Base-by-base conservation (phyloP, 1,284 basidiomycete species). In the Leccinum pachyderme region DNA sequence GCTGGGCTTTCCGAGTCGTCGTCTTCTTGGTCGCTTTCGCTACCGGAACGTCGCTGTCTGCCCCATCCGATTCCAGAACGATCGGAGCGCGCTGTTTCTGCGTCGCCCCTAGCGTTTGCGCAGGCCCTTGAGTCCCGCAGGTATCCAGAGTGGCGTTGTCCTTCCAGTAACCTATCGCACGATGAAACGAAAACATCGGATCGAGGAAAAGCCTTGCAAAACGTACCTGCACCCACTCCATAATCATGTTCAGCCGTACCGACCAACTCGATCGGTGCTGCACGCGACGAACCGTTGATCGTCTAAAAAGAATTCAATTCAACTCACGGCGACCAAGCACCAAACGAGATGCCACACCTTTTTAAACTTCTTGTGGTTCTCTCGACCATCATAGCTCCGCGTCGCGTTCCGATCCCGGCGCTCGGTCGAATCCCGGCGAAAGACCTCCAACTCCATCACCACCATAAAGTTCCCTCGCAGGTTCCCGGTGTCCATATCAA, bases 331-430 rank as follows among this genome's bases (percentile, higher is more conserved):
- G 5, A 22, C 18, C 24, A 33, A 37, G 43, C 27, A 49, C 35
- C 43, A 7, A 35, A 35, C 33, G 15, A 39, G 32, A 18, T 18
- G 2, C 66, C 77, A 45, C 28, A 86, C 91, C 82, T 86, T 87
- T 63, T 86, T 91, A 68, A 95, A 95, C 73, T 90, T 94, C 71
- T 95, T 95, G 72, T 87, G 94, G 67, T 95, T 87, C 2, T 83
- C 83, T 56, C 75, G 76, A 0, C 83, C 83, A 52, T 79, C 72
- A 81, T 84, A 87, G 18, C 80, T 44, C 7, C 47, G 51, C 18
- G 22, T 32, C 24, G 73, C 58, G 49, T 53, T 56, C 44, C 50
- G 52, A 35, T 44, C 18, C 18, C 18, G 18, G 18, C 18, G 18
- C 18, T 18, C 18, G 51, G 50, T 31, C 7, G 57, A 39, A 39